phyloP scores from a whole-genome alignment of 73 alveolate genomes.

The Durusdinium trenchii region DNA sequence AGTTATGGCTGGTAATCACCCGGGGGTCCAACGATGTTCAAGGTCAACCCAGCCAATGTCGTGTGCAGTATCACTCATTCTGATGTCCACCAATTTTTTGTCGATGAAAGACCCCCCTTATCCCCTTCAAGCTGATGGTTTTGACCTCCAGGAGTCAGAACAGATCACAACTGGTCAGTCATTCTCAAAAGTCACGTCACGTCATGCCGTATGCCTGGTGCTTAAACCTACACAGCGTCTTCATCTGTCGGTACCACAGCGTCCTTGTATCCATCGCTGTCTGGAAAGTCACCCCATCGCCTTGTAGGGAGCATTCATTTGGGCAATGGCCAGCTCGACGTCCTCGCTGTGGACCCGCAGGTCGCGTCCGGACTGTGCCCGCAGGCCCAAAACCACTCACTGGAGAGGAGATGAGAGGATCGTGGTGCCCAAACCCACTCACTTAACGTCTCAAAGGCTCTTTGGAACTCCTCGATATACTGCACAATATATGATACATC shows the following conservation, averaged over 20 bases:
- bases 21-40: not conserved
- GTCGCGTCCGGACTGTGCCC: too few species aligned
- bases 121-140: not conserved
- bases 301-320: constrained; percentile 85
- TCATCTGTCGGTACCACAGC: not conserved
- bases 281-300: not conserved
- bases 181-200: not conserved
- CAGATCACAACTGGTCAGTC: not conserved
- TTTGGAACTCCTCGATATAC: too few species aligned
- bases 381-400: too few species aligned
- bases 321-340: constrained; percentile 82
- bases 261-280: not conserved
- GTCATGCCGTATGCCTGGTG: not conserved
- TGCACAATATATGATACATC: too few species aligned
- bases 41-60: not conserved
- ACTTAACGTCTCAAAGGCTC: too few species aligned
- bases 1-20: not conserved
- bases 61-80: not conserved
- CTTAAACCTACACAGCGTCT: not conserved
- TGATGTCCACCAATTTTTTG: not conserved
- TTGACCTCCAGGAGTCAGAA: not conserved
- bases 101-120: not conserved
- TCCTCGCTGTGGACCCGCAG: not conserved
- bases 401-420: too few species aligned
- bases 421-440: too few species aligned